Evolutionary conservation across 495 filamentous ascomycete genomes (phyloP).

Genomic region (Aspergillus ostianus): DNA sequence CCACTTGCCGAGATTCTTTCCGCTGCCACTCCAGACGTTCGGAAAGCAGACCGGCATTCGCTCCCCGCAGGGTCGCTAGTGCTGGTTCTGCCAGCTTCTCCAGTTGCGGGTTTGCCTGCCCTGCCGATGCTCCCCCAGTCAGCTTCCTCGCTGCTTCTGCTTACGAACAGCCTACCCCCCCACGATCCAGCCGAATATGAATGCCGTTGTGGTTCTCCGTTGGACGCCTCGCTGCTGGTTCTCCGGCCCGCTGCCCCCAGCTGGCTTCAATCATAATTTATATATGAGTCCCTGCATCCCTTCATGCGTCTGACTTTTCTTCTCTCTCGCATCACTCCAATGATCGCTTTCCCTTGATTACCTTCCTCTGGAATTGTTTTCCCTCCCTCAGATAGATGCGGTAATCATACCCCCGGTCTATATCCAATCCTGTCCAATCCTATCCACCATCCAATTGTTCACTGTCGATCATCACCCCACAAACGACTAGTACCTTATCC

Average conservation of each 20-base stretch:
- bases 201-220: conserved; percentile 42
- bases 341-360: not conserved
- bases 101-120: not conserved
- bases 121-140: conserved; percentile 9
- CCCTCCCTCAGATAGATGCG: conserved; percentile 6
- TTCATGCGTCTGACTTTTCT: conserved; percentile 9
- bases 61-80: not conserved
- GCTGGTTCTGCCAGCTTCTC: conserved; percentile 3
- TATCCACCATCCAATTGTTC: conserved; percentile 1
- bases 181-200: conserved; percentile 41
- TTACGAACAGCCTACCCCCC: conserved; percentile 19
- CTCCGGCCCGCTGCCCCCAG: conserved; percentile 27
- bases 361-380: not conserved
- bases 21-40: conserved; percentile 19
- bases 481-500: not conserved
- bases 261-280: conserved; percentile 21
- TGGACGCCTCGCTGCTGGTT: conserved; percentile 14
- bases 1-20: conserved; percentile 37
- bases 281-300: conserved; percentile 26
- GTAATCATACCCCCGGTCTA: conserved; percentile 4
- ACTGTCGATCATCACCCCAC: conserved; percentile 10
- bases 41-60: conserved; percentile 30
- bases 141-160: not conserved
- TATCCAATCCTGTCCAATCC: conserved; percentile 2
- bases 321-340: conserved; percentile 10